Base-by-base conservation (phyloP, 805 yeast species). In the Naumovozyma dairenensis region DNA sequence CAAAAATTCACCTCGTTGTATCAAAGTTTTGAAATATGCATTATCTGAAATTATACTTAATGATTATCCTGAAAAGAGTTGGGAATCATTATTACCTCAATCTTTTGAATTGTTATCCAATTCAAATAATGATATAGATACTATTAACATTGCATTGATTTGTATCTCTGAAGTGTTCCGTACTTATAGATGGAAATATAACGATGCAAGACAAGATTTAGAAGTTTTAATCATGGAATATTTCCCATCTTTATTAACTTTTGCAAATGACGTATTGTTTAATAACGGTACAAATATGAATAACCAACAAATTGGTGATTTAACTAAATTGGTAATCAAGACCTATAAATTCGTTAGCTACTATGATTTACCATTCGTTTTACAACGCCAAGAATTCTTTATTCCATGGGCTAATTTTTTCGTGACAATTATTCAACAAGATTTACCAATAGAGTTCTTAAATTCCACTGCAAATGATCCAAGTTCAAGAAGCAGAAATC, bases 341-440 rank as follows among this genome's bases (percentile, higher is more conserved):
- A 66, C 72, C 37, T 83, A 76, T 65, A 87, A 87, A 54, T 81
- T 78, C 53, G 77, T 77, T 27, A 77, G 89, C 3, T 76, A 69
- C 51, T 71, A 69, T 40, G 87, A 82, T 47, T 58, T 87, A 34
- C 93, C 96, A 2, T 65, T 59, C 2, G 69, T 72, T 15, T 60
- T 79, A 51, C 77, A 84, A 64, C 59, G 64, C 29, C 48, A 63
- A 36, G 71, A 77, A 38, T 42, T 61, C 36, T 54, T 77, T 49
- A 55, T 67, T 25, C 63, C 71, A 14, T 87, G 96, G 93, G 79
- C 83, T 2, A 72, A 74, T 34, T 71, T 92, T 42, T 89, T 85
- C 45, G 77, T 83, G 27, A 65, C 68, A 7, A 70, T 82, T 4
- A 73, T 84, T 32, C 63, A 62, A 6, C 60, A 77, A 15, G 92